Base-by-base conservation (phyloP, 805 yeast genomes). In the Myxozyma melibiosi region DNA sequence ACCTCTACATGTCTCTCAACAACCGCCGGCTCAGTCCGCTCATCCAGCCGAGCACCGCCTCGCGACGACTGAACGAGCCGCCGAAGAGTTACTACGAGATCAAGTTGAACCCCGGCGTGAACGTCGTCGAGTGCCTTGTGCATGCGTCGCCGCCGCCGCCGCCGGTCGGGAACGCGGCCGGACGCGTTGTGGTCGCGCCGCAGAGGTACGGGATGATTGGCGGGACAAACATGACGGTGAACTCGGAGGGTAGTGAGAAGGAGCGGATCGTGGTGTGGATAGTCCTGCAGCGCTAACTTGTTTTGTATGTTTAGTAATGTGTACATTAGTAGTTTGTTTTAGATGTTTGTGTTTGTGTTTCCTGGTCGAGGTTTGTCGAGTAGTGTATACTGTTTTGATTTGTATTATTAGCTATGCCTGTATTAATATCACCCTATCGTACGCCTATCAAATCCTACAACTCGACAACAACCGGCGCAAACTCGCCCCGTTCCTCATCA, bases 391-490 rank as follows among this genome's bases (percentile, higher is more conserved):
- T 6, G 20, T 14, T 35, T 35, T 35, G 39, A 35, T 35, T 35
- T 7, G 16, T 35, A 14, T 35, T 7, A n/a, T 16, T n/a, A 14
- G 16, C n/a, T n/a, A n/a, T n/a, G n/a, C n/a, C n/a, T n/a, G n/a
- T n/a, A n/a, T n/a, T n/a, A n/a, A n/a, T n/a, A n/a, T n/a, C n/a
- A n/a, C n/a, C n/a, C n/a, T n/a, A n/a, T n/a, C n/a, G n/a, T n/a
- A n/a, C 22, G 22, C 40, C 40, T 14, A n/a, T 4, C 22, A 37
- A 37, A 39, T 39, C 16, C 16, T 46, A 62, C 30, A 62, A 7
- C 25, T 63, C 66, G 11, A 63, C 66, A 18, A 63, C 25, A 14
- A 63, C 66, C 2, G 66, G 66, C 14, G 66, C 66, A 39, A 56
- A 63, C 22, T 63, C 66, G n/a, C 66, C 66, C 2, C 51, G 30